These are phyloP conservation scores for Striga asiatica DNA, from an alignment of 257 asterid genomes.

Conservation along the genomic window DNA sequence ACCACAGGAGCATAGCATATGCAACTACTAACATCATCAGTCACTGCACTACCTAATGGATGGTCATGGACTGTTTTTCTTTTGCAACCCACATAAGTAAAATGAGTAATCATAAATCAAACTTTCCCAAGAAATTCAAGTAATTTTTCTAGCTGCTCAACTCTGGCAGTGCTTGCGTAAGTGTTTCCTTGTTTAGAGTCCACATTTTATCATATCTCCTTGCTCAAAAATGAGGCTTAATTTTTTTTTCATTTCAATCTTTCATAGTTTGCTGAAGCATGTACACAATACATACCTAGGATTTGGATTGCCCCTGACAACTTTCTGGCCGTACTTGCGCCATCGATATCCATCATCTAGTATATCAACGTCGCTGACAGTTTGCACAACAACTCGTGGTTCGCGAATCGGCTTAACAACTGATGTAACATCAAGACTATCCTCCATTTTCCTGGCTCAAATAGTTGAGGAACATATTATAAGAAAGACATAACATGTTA, in stretches of 20 bases:
- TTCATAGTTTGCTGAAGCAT: constrained; percentile 8
- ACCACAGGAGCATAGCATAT: too few relatives aligned
- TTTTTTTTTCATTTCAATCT: background rate
- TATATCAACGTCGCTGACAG: constrained; percentile 94
- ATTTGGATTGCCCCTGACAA: constrained; percentile 94
- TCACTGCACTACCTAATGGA: background rate
- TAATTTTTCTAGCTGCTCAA: background rate
- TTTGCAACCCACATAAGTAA: background rate
- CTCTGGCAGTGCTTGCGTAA: background rate
- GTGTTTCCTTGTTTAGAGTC: background rate
- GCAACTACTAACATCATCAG: background rate
- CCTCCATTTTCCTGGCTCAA: constrained; percentile 74
- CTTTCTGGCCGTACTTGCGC: constrained; percentile 99
- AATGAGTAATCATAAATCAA: background rate
- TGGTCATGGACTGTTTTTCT: background rate
- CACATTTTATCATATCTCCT: background rate
- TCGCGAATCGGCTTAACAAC: constrained; percentile 87
- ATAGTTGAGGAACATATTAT: constrained; percentile 13
- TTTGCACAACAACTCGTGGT: constrained; percentile 94
- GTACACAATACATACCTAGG: constrained; percentile 51
- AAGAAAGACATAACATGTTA: background rate
- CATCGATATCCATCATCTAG: constrained; percentile 94
- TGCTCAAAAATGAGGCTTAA: background rate
- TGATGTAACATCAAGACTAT: constrained; percentile 54
- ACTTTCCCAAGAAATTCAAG: background rate